These are phyloP conservation scores for Kodamaea hsintzibuensis DNA, from an alignment of 805 yeast species.

Conservation along the genomic window DNA sequence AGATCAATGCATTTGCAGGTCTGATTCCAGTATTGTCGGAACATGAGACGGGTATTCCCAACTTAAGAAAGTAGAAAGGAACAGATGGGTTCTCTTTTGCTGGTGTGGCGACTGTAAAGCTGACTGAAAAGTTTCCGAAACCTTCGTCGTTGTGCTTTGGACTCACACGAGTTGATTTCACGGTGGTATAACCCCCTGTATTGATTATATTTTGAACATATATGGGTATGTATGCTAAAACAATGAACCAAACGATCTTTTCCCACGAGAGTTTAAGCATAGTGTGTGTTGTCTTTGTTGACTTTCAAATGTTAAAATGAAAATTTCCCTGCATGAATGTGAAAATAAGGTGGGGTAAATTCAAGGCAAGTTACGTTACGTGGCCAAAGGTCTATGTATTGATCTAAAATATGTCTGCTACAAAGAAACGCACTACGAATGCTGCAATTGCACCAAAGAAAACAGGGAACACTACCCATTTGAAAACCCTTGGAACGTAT, in stretches of 20 bases:
- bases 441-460: background rate
- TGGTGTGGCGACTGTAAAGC: background rate
- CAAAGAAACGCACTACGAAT: background rate
- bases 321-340: background rate
- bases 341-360: background rate
- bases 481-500: background rate
- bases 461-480: background rate
- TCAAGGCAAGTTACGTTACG: background rate
- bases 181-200: background rate
- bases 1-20: background rate
- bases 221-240: background rate
- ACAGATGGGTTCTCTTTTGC: background rate
- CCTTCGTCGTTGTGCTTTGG: background rate
- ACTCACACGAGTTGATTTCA: background rate
- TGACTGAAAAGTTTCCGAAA: background rate
- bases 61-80: background rate
- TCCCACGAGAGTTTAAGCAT: background rate
- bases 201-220: background rate
- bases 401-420: background rate
- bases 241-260: background rate
- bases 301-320: background rate
- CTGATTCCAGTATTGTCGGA: background rate
- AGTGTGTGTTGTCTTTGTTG: background rate
- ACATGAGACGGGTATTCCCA: background rate
- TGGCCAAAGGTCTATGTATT: background rate